These are phyloP conservation scores for Edaphochlamys debaryana DNA, from an alignment of 139 green algal species.

Conservation along the genomic window DNA sequence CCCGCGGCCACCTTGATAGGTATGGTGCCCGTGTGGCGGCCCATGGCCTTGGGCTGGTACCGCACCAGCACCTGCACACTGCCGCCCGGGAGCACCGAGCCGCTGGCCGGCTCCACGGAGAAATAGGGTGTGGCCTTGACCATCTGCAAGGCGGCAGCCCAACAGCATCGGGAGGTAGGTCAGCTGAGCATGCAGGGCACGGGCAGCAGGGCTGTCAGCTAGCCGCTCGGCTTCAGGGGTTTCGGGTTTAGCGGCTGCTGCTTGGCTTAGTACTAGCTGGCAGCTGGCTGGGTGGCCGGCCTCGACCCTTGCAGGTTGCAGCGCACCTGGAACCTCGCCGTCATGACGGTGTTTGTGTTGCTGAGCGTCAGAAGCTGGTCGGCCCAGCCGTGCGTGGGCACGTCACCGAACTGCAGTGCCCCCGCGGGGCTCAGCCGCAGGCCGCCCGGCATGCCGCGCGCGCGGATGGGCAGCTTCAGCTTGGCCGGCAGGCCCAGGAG, in stretches of 20 bases:
- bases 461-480: slow-evolving; percentile 57
- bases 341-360: slow-evolving; percentile 56
- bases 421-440: slow-evolving; percentile 10
- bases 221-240: too few relatives aligned
- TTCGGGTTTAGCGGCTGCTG: too few relatives aligned
- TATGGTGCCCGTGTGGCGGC: slow-evolving; percentile 41
- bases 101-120: slow-evolving; percentile 39
- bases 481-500: slow-evolving; percentile 38
- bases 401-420: slow-evolving; percentile 53
- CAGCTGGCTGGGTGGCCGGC: too few relatives aligned
- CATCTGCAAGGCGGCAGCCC: slow-evolving; percentile 2
- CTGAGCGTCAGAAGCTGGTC: slow-evolving; percentile 57
- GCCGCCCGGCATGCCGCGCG: slow-evolving; percentile 30
- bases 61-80: slow-evolving; percentile 53
- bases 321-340: slow-evolving; percentile 25
- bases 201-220: too few relatives aligned
- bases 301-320: too few relatives aligned
- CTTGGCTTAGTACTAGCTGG: too few relatives aligned
- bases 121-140: slow-evolving; percentile 52
- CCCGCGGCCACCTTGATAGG: slow-evolving; percentile 23
- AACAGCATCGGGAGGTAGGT: background rate
- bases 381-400: slow-evolving; percentile 49
- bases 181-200: too few relatives aligned
- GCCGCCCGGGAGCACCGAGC: slow-evolving; percentile 37
- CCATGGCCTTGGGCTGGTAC: slow-evolving; percentile 59